Evolutionary conservation across 768 basidiomycete genomes (phyloP).

Genomic region (Kwoniella pini): DNA sequence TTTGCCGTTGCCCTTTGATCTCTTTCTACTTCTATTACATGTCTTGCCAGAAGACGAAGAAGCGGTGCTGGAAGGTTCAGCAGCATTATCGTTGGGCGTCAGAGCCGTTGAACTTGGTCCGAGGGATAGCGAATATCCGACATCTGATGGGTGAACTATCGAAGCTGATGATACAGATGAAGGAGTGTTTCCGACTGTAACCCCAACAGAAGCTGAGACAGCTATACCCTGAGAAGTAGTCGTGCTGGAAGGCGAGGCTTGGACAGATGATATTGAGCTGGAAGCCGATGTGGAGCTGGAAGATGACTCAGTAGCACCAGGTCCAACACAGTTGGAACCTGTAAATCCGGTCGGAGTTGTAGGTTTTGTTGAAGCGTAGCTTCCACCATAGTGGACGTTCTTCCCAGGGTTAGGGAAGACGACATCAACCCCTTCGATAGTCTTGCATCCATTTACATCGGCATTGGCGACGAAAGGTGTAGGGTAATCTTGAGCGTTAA

Average conservation of each 20-base stretch:
- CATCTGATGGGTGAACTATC: slow-evolving; percentile 4
- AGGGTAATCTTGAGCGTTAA: slow-evolving; percentile 35
- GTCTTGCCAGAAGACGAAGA: slow-evolving; percentile 4
- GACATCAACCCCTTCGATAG: slow-evolving; percentile 43
- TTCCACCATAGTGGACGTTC: slow-evolving; percentile 45
- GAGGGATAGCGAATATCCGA: slow-evolving; percentile 20
- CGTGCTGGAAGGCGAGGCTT: slow-evolving; percentile 5
- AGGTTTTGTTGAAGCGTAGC: slow-evolving; percentile 40
- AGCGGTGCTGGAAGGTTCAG: slow-evolving; percentile 7
- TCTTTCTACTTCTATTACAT: slow-evolving; percentile 8
- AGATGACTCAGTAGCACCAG: slow-evolving; percentile 23
- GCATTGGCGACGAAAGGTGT: slow-evolving; percentile 53
- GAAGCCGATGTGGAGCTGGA: slow-evolving; percentile 5
- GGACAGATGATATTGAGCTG: no score
- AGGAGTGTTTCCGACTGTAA: background rate
- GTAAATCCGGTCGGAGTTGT: slow-evolving; percentile 38
- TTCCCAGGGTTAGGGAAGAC: slow-evolving; percentile 52
- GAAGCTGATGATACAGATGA: slow-evolving; percentile 14
- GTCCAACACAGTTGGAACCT: slow-evolving; percentile 47
- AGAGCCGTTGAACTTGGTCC: slow-evolving; percentile 2
- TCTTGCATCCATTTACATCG: slow-evolving; percentile 46
- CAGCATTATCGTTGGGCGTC: background rate
- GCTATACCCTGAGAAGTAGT: background rate
- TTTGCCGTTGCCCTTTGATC: background rate
- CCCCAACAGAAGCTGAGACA: slow-evolving; percentile 9